Conservation (phyloP, 75 land plant genomes). For the Azolla pinnata region DNA sequence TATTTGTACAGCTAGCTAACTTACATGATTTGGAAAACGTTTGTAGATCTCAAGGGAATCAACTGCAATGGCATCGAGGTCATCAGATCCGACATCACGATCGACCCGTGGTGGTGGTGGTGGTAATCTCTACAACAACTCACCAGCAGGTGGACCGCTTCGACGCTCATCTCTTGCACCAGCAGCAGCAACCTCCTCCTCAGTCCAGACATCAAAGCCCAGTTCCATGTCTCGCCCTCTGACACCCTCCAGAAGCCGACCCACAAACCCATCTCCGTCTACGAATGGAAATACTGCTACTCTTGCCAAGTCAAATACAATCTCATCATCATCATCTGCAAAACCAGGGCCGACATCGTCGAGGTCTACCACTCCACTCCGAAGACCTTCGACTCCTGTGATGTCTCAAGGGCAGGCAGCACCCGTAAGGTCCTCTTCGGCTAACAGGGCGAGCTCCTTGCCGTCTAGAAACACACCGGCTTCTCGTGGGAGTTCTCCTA, state of each 20-base stretch:
- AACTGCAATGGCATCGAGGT: too few species aligned
- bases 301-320: neutral
- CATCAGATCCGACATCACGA: too few species aligned
- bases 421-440: neutral
- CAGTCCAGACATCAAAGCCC: too few species aligned
- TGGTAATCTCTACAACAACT: too few species aligned
- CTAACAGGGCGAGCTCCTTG: constrained; percentile 5
- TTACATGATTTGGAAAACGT: neutral
- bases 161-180: constrained; percentile 3
- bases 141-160: too few species aligned
- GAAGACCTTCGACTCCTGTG: neutral
- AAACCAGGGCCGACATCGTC: neutral
- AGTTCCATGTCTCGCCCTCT: constrained; percentile 16
- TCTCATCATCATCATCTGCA: neutral
- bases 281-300: neutral
- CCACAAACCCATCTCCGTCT: neutral
- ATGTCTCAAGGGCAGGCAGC: neutral
- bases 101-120: too few species aligned
- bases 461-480: constrained; percentile 16
- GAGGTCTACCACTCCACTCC: constrained; percentile 5
- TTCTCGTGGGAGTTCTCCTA: constrained; percentile 26
- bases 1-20: neutral
- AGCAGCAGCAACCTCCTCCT: neutral
- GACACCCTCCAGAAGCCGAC: constrained; percentile 20
- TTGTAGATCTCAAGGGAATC: too few species aligned